Base-by-base conservation (phyloP, 108 stramenopile species). In the Fragilaria crotonensis region DNA sequence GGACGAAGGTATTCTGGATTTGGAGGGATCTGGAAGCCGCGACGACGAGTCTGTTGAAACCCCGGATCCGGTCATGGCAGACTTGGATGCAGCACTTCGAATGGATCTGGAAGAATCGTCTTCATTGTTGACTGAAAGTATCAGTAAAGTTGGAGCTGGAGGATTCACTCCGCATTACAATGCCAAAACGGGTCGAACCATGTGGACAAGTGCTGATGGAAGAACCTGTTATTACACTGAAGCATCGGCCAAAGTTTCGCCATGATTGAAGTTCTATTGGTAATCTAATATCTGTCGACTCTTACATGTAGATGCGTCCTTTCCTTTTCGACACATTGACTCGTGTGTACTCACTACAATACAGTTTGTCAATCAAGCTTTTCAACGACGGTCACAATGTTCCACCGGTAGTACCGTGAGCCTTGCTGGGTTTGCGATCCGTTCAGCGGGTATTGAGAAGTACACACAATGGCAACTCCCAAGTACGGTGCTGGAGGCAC, bases 181-280 rank as follows among this genome's bases (percentile, higher is more conserved):
- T 59, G 50, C 74, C 17, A 59, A 64, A 21, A 80, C 71, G 3
- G 82, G 78, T 19, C 67, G 49, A 31, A 88, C 90, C 30, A 88
- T 87, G 90, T 91, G 88, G 88, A 76, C 77, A 5, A 74, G 70
- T 29, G 45, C 57, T 22, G 76, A 83, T 75, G 82, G 82, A 19
- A 60, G 73, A 36, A 59, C 67, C 5, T 68, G 67, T 56, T 75
- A 75, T 52, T 72, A 71, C 60, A 63, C 69, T 45, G n/a, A 57
- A 25, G 53, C 60, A 47, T 44, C 53, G 19, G 3, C 19, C 33
- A 32, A 56, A 25, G 36, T 68, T 46, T 69, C 60, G 1, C 54
- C 60, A 36, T 52, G 11, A 52, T 2, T 21, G 19, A 2, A 4
- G 4, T 46, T 21, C 2, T 46, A n/a, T n/a, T n/a, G n/a, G n/a